Evolutionary conservation across 2,329 filamentous ascomycete genomes (phyloP).

Genomic region (Neobulgaria alba): DNA sequence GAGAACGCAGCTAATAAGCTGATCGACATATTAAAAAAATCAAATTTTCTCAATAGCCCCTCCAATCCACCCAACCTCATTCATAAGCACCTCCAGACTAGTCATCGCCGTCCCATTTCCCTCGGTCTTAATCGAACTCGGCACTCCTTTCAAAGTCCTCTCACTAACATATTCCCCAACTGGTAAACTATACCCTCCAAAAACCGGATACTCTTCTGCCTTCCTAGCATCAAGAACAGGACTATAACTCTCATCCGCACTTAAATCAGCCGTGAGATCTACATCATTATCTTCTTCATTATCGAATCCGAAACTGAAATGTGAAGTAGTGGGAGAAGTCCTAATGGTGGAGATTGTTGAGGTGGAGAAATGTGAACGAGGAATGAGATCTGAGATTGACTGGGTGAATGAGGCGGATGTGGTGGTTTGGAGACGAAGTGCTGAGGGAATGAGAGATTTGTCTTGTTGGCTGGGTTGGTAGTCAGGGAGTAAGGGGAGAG

Average conservation of each 20-base stretch:
- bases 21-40: too few species aligned
- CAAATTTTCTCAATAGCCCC: slow-evolving; percentile 32
- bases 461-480: slow-evolving; percentile 9
- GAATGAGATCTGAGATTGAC: slow-evolving; percentile 14
- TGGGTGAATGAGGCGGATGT: slow-evolving; percentile 5
- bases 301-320: slow-evolving; percentile 19
- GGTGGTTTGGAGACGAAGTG: neutral
- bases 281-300: slow-evolving; percentile 19
- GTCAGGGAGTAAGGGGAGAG: slow-evolving; percentile 24
- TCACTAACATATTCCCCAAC: slow-evolving; percentile 16
- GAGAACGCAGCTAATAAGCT: too few species aligned
- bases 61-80: slow-evolving; percentile 42
- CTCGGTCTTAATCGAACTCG: neutral
- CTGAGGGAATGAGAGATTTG: slow-evolving; percentile 14
- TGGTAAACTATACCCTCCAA: slow-evolving; percentile 20
- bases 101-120: slow-evolving; percentile 3
- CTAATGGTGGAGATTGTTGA: slow-evolving; percentile 23
- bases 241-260: slow-evolving; percentile 19
- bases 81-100: slow-evolving; percentile 39
- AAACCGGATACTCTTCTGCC: neutral
- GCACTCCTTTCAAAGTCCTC: slow-evolving; percentile 9
- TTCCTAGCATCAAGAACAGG: slow-evolving; percentile 2
- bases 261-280: slow-evolving; percentile 15
- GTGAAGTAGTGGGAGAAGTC: slow-evolving; percentile 20
- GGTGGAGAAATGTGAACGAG: slow-evolving; percentile 25